Evolutionary conservation across 441 rosid genomes (phyloP), one percentile per base, ranked within the genome.

Genomic region (Capsella rubella): DNA sequence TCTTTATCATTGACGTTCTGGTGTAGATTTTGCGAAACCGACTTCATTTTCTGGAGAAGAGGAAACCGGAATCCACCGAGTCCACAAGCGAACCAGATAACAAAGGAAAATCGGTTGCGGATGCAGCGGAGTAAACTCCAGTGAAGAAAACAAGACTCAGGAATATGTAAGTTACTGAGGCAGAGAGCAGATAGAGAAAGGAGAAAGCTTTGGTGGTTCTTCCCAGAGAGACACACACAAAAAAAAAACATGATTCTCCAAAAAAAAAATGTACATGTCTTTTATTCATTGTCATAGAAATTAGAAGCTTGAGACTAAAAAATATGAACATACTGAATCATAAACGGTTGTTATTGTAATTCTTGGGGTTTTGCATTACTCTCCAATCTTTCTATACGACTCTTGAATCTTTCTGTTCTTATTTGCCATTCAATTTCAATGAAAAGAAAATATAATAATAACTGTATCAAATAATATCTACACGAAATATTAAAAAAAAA

Each of bases 1-100:
- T 29, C 31, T 29, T 28, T 16, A 14, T 52, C 13, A 45, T 10
- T 25, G 64, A 64, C 39, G 3, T 58, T 42, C 0, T 75, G 49
- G 37, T 67, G 64, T 75, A 76, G 79, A 27, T 47, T 4, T 76
- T 76, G 53, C 65, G 53, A 64, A 69, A 56, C 39, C 66, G 56
- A 5, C 71, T 76, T 45, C 54, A 55, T 12, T 47, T 35, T 56
- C 61, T 69, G 39, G 79, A 76, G 75, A 69, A 56, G 53, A 68
- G 47, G 56, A 27, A 75, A 67, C 39, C 29, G n/a, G 79, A 68
- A 75, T 32, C 78, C 45, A 35, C 25, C 0, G 78, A 73, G 42
- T 29, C 54, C 11, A 27, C 31, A 65, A 32, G 14, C 1, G 51
- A 58, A 59, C 2, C 49, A 67, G 68, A 51, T 58, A 67, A 43